phyloP scores from a whole-genome alignment of 2,329 filamentous ascomycete genomes.

The Trichoderma koningiopsis region DNA sequence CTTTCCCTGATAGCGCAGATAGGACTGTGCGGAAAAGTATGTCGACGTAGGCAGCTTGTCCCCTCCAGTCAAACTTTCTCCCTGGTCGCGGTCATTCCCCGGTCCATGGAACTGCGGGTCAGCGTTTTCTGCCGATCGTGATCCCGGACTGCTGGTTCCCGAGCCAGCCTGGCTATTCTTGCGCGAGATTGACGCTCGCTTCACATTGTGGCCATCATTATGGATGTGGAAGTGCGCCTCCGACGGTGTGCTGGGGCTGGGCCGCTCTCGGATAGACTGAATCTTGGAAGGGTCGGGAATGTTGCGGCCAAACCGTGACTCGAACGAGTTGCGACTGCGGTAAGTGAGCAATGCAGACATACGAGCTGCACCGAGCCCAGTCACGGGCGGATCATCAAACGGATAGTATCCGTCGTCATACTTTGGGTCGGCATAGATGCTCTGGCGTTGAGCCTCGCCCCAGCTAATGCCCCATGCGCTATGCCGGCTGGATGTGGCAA shows the following conservation, averaged over 20 bases:
- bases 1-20: conserved; percentile 91
- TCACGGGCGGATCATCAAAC: conserved; percentile 81
- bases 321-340: conserved; percentile 94
- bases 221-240: conserved; percentile 79
- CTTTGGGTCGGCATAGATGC: conserved; percentile 97
- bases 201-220: conserved; percentile 76
- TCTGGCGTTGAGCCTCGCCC: conserved; percentile 85
- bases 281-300: conserved; percentile 81
- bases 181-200: conserved; percentile 53
- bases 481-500: conserved; percentile 81
- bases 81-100: conserved; percentile 39
- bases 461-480: conserved; percentile 91
- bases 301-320: conserved; percentile 91
- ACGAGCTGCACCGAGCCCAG: conserved; percentile 87
- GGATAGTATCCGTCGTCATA: conserved; percentile 96
- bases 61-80: conserved; percentile 52
- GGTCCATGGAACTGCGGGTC: conserved; percentile 73
- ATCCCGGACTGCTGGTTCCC: conserved; percentile 35
- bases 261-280: conserved; percentile 76
- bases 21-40: conserved; percentile 98
- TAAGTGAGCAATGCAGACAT: conserved; percentile 98
- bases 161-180: conserved; percentile 44
- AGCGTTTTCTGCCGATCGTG: conserved; percentile 33
- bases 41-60: conserved; percentile 63
- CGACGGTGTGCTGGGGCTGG: conserved; percentile 62